Conservation (phyloP, 805 yeast species). For the Lipomyces japonicus region DNA sequence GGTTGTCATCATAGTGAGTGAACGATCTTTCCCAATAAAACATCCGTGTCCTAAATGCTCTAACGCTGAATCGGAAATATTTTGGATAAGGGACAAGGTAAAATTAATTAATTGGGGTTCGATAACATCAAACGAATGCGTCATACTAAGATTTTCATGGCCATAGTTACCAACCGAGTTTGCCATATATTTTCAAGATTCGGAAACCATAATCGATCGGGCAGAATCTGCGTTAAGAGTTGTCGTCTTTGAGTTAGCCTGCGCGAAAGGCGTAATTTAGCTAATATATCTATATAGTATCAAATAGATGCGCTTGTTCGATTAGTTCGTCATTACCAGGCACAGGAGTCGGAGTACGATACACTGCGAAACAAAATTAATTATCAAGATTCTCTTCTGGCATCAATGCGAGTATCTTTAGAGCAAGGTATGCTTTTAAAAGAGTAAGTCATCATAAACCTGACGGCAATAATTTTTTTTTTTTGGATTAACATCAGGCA, state of each 20-base stretch:
- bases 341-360: background rate
- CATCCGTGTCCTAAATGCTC: slow-evolving; percentile 18
- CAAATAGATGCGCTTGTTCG: slow-evolving; percentile 9
- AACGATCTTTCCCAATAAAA: slow-evolving; percentile 7
- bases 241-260: background rate
- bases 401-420: background rate
- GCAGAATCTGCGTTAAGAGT: slow-evolving; percentile 10
- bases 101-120: background rate
- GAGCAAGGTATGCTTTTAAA: slow-evolving; percentile 2
- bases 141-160: background rate
- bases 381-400: slow-evolving; percentile 2
- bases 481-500: background rate
- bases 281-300: slow-evolving; percentile 2
- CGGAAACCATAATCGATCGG: slow-evolving; percentile 1
- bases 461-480: background rate
- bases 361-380: background rate
- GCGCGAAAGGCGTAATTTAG: background rate
- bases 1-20: background rate
- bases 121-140: background rate
- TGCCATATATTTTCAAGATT: slow-evolving; percentile 16
- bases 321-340: slow-evolving; percentile 9
- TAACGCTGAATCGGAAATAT: slow-evolving; percentile 1
- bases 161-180: slow-evolving; percentile 10
- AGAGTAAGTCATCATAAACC: background rate
- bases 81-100: slow-evolving; percentile 2